phyloP scores from a whole-genome alignment of 2,329 filamentous ascomycete species.

The Pyrenophora seminiperda region DNA sequence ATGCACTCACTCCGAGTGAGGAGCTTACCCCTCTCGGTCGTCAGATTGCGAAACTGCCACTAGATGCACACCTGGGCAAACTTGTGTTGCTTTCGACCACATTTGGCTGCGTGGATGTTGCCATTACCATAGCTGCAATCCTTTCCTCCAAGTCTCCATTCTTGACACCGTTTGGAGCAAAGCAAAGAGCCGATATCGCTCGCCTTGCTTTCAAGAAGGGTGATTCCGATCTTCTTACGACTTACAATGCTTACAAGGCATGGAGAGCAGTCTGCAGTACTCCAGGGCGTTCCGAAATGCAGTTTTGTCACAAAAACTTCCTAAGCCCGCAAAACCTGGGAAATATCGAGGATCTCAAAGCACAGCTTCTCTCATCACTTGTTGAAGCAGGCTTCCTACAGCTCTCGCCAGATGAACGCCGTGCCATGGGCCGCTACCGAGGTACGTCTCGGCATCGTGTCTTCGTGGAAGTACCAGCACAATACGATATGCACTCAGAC shows the following conservation, averaged over 20 bases:
- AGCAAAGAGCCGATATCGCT: constrained; percentile 79
- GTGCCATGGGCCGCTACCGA: constrained; percentile 69
- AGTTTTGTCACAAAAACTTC: constrained; percentile 95
- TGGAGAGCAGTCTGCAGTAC: constrained; percentile 85
- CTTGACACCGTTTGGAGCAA: constrained; percentile 81
- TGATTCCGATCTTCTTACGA: constrained; percentile 89
- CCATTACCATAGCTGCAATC: constrained; percentile 89
- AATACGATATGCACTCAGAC: constrained; percentile 75
- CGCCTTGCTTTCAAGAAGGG: constrained; percentile 78
- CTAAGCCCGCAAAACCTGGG: constrained; percentile 84
- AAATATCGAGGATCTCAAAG: constrained; percentile 95
- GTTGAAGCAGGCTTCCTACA: constrained; percentile 83
- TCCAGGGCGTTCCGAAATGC: constrained; percentile 73
- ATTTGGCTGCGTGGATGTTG: constrained; percentile 90
- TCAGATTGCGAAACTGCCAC: constrained; percentile 83
- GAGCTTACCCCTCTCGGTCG: constrained; percentile 84
- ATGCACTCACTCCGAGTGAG: constrained; percentile 79
- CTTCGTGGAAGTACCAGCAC: constrained; percentile 82
- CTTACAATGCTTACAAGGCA: constrained; percentile 89
- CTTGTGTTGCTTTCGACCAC: constrained; percentile 83
- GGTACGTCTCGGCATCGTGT: constrained; percentile 69
- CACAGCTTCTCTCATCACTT: constrained; percentile 82
- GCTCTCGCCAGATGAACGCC: constrained; percentile 74
- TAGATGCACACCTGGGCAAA: constrained; percentile 95
- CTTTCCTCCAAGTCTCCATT: constrained; percentile 95